A percentile compares a stretch with the other conserved stretches of the same genome.
phyloP scores from a whole-genome alignment of 1,139 yeast species.

The Suhomyces bolitotheri region DNA sequence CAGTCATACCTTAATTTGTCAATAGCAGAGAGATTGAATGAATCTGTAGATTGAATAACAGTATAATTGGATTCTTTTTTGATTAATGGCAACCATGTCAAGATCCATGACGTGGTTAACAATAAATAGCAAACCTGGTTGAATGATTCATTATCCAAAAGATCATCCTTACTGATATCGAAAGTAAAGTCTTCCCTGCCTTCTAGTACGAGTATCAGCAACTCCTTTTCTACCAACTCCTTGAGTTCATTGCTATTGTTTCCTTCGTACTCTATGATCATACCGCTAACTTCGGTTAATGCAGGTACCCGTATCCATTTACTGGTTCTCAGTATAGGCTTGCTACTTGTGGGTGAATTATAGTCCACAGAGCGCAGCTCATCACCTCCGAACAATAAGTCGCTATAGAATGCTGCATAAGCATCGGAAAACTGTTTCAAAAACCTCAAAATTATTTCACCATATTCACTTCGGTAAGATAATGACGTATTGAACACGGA shows the following conservation, averaged over 20 bases:
- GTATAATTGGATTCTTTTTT: conserved; percentile 43
- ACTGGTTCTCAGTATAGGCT: conserved; percentile 35
- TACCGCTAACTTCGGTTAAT: conserved; percentile 34
- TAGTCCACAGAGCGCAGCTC: conserved; percentile 14
- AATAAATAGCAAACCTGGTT: conserved; percentile 51
- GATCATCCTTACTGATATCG: conserved; percentile 41
- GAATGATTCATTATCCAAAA: conserved; percentile 46
- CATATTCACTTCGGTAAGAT: conserved; percentile 53
- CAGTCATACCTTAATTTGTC: conserved; percentile 55
- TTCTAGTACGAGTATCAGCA: conserved; percentile 33
- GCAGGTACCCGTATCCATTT: conserved; percentile 47
- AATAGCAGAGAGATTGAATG: conserved; percentile 29
- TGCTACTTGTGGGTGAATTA: conserved; percentile 16
- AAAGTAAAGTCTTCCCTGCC: conserved; percentile 22
- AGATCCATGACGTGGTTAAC: conserved; percentile 48
- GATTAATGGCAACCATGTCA: conserved; percentile 57
- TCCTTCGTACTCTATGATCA: conserved; percentile 22
- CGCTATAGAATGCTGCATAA: conserved; percentile 33
- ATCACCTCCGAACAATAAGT: conserved; percentile 24
- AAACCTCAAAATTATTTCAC: conserved; percentile 43
- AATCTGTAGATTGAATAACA: conserved; percentile 25
- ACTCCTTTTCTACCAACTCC: conserved; percentile 34
- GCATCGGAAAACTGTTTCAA: conserved; percentile 33
- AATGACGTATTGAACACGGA: conserved; percentile 62
- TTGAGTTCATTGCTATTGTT: conserved; percentile 13